These are phyloP conservation scores for Didymella exigua DNA, from an alignment of 2,329 filamentous ascomycete species.

Conservation along the genomic window DNA sequence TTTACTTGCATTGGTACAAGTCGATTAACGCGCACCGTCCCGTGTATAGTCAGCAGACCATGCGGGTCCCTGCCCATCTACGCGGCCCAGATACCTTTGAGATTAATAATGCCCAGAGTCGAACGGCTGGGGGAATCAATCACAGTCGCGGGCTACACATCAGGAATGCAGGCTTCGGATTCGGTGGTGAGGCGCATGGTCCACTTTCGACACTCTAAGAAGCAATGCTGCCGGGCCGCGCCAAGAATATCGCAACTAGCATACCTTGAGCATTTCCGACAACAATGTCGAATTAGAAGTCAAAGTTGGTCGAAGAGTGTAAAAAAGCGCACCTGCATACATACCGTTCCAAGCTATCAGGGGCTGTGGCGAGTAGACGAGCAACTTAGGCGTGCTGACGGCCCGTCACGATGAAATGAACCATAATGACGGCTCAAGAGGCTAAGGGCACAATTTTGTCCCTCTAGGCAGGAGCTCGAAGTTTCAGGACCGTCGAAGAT, in stretches of 20 bases:
- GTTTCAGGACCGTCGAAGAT: not conserved
- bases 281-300: not conserved
- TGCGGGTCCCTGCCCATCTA: not conserved
- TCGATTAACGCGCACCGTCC: no score
- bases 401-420: not conserved
- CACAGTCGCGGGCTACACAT: not conserved
- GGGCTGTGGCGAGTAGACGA: not conserved
- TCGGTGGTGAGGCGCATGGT: not conserved
- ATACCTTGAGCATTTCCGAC: not conserved
- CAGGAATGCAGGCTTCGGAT: not conserved
- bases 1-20: not conserved
- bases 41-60: not conserved
- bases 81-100: not conserved
- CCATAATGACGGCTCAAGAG: not conserved
- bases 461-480: not conserved
- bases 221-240: constrained; percentile 5
- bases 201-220: not conserved
- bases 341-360: not conserved
- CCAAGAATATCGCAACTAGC: not conserved
- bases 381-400: not conserved
- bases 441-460: not conserved
- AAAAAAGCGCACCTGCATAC: not conserved
- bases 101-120: not conserved
- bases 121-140: not conserved
- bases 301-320: not conserved